Conservation (phyloP, 805 yeast species). For the Kodamaea restingae region DNA sequence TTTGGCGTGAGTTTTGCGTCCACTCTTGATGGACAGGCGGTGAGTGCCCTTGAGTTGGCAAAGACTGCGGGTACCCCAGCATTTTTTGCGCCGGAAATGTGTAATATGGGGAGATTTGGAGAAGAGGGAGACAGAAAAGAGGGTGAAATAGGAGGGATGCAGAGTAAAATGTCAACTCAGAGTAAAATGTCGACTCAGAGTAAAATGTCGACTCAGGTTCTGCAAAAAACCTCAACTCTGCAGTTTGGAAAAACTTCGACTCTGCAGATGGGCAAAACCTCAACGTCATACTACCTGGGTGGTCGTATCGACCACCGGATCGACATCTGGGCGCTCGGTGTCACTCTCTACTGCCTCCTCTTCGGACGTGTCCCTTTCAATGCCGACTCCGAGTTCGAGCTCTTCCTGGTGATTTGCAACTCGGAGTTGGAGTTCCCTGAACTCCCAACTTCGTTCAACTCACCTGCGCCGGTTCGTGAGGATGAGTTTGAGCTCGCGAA, state of each 20-base stretch:
- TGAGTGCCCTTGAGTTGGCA: conserved; percentile 72
- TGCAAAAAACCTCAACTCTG: no score
- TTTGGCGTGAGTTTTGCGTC: conserved; percentile 89
- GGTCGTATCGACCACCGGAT: conserved; percentile 64
- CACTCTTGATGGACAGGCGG: conserved; percentile 36
- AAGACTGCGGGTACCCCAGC: conserved; percentile 98
- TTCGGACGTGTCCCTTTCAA: conserved; percentile 89
- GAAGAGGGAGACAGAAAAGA: background rate
- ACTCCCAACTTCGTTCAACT: conserved; percentile 27
- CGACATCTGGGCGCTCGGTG: conserved; percentile 98
- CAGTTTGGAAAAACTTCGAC: background rate
- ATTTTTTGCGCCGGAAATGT: conserved; percentile 82
- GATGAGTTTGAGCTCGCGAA: conserved; percentile 46
- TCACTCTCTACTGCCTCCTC: conserved; percentile 79
- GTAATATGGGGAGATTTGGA: conserved; percentile 36
- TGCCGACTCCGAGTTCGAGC: conserved; percentile 79
- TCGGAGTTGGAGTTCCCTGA: conserved; percentile 57
- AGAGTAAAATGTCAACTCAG: no score
- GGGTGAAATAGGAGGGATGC: no score
- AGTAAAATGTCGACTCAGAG: no score
- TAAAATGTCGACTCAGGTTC: no score
- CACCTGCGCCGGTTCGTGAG: conserved; percentile 36
- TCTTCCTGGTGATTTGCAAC: conserved; percentile 76
- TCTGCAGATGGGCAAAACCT: background rate
- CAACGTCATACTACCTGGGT: no score